Base-by-base conservation (phyloP, 306 rosid species). In the Vicia faba region DNA sequence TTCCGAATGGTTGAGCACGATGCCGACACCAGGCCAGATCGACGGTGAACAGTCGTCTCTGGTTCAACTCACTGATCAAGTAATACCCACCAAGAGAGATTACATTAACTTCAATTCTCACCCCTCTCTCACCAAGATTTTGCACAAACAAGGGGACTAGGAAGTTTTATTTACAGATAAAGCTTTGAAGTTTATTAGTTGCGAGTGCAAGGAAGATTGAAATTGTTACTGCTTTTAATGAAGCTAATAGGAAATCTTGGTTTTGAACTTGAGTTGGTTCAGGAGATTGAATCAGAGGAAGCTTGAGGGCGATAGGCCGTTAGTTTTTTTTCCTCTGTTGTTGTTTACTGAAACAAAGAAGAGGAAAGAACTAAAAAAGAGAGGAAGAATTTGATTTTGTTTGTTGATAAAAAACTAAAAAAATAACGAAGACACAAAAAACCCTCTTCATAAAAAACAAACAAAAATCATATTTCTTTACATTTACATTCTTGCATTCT, bases 161-260 rank as follows among this genome's bases (percentile, higher is more conserved):
- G 72, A 73, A 66, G 88, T 93, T 80, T 82, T 88, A 51, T 93
- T 90, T 78, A 92, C 97, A 1, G 99, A 93, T 81, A 88, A 74
- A 74, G 79, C 90, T 39, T 74, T 90, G 99, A 93, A 90, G 78
- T 90, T 93, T 78, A 93, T 97, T 93, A 46, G 74, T 93, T 83
- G 95, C 95, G 1, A 88, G 97, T 63, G 88, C 96, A 64, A 86
- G 95, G 23, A 93, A 88, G 82, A 80, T 74, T 8, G 97, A 93
- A 72, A 88, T 93, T 13, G 77, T 93, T 20, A 78, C 81, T 20
- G 88, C 88, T 26, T 75, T 93, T 70, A 84, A 64, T 66, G 92
- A 88, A 74, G 90, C 95, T 74, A 72, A 75, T 11, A 81, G 74
- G 80, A 85, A 43, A 71, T 74, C 83, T 95, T 63, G 69, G 78